Base-by-base conservation (phyloP, 2,329 filamentous ascomycete genomes). In the Clarireedia paspali region DNA sequence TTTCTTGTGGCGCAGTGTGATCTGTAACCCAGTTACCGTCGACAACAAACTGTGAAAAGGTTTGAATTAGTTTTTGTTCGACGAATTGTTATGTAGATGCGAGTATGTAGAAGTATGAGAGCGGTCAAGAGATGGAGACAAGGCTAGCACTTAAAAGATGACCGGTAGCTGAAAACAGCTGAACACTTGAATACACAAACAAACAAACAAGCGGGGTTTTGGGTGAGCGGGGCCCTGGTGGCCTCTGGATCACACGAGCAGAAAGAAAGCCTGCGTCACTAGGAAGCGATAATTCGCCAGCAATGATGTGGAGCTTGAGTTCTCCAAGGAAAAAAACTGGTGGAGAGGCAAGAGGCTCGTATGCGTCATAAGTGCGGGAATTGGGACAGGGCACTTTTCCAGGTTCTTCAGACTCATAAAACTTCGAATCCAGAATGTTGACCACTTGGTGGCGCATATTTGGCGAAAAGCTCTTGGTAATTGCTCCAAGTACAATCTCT, bases 1-100 rank as follows among this genome's bases (percentile, higher is more conserved):
- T 82, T 74, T 96, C 91, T 73, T 87, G 85, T 58, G 88, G 88
- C 44, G 85, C 87, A 57, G 84, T 83, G 66, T 85, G 83, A 73
- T 96, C 91, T 70, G 85, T 88, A 50, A 84, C 84, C 94, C 94
- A 99, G 65, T 81, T 82, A 64, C 88, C 89, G 80, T 99, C 90
- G 63, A 96, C 92, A 66, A 99, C 88, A 72, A 96, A 99, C 92
- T 96, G 30, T 34, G 5, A 12, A 34, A 34, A 6, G 23, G 24
- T 9, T 23, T 20, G 23, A 36, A 26, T 55, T 55, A 55, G 46
- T 30, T 55, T 50, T 9, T 50, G 53, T 42, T 34, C 17, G 42
- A 7, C 34, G 17, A 27, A 24, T 9, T 20, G 17, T 6, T 45
- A 30, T 36, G 26, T 36, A 23, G 2, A 42, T 7, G 24, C 34